These are phyloP conservation scores for Kodamaea jinghongensis DNA, from an alignment of 805 yeast genomes.

Conservation along the genomic window DNA sequence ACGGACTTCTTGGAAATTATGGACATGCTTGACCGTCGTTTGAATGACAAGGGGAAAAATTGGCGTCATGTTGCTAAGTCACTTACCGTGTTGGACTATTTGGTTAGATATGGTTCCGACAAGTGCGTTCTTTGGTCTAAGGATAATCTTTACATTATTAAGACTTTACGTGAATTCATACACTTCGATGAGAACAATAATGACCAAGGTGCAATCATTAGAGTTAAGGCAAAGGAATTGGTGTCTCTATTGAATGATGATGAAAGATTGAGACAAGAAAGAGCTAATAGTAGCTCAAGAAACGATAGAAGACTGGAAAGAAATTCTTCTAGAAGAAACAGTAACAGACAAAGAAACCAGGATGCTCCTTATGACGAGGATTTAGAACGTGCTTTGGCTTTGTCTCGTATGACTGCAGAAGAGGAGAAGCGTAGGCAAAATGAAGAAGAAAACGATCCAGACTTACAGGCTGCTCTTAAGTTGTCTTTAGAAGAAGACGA, in stretches of 20 bases:
- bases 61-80: constrained; percentile 97
- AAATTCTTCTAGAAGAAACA: constrained; percentile 16
- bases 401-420: constrained; percentile 76
- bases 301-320: constrained; percentile 21
- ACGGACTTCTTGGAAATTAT: constrained; percentile 82
- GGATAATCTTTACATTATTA: constrained; percentile 82
- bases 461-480: constrained; percentile 65
- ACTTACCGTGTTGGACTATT: constrained; percentile 81
- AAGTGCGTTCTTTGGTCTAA: constrained; percentile 89
- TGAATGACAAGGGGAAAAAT: constrained; percentile 94
- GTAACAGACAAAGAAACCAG: constrained; percentile 11
- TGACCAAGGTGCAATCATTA: constrained; percentile 83
- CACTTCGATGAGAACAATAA: constrained; percentile 70
- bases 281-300: constrained; percentile 41
- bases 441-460: constrained; percentile 52
- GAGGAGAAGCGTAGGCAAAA: constrained; percentile 67
- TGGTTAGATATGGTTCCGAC: constrained; percentile 82
- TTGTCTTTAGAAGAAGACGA: constrained; percentile 77
- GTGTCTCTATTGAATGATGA: constrained; percentile 78
- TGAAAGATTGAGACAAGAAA: constrained; percentile 71
- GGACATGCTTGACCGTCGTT: constrained; percentile 90
- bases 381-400: constrained; percentile 74
- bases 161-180: constrained; percentile 87
- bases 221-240: constrained; percentile 88
- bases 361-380: constrained; percentile 67